A percentile compares a stretch with the other conserved stretches of the same genome.
These are phyloP conservation scores for Spirogloea muscicola DNA, from an alignment of 139 green algal genomes.

Conservation along the genomic window DNA sequence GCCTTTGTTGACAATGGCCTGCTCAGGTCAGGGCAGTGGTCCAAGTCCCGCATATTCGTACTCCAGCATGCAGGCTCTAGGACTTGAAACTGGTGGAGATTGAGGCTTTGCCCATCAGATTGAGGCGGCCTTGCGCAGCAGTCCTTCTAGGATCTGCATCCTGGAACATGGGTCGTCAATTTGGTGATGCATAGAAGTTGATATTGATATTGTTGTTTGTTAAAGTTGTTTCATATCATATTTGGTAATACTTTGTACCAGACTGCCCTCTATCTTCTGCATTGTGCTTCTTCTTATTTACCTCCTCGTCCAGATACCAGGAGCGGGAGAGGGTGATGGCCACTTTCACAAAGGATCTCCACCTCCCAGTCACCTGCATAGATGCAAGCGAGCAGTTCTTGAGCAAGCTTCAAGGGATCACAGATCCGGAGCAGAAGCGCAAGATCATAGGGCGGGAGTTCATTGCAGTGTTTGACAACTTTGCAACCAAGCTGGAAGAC, in stretches of 20 bases:
- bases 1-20: constrained; percentile 99
- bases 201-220: neutral
- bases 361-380: constrained; percentile 87
- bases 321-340: constrained; percentile 90
- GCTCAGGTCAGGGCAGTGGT: constrained; percentile 47
- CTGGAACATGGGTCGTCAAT: constrained; percentile 43
- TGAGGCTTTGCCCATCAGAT: too few species aligned
- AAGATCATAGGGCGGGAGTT: constrained; percentile 94
- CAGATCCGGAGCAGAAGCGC: constrained; percentile 91
- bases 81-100: too few species aligned
- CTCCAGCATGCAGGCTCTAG: too few species aligned
- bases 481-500: constrained; percentile 48
- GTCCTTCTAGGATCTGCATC: too few species aligned
- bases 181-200: neutral
- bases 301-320: constrained; percentile 39
- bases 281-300: neutral
- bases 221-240: neutral
- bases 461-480: constrained; percentile 86
- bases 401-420: constrained; percentile 64
- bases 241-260: too few species aligned
- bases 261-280: too few species aligned
- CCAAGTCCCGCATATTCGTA: too few species aligned
- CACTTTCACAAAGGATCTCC: constrained; percentile 90
- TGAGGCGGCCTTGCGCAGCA: too few species aligned
- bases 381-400: constrained; percentile 54